Base-by-base conservation (phyloP, 768 basidiomycete species). In the Mycena alexandri region DNA sequence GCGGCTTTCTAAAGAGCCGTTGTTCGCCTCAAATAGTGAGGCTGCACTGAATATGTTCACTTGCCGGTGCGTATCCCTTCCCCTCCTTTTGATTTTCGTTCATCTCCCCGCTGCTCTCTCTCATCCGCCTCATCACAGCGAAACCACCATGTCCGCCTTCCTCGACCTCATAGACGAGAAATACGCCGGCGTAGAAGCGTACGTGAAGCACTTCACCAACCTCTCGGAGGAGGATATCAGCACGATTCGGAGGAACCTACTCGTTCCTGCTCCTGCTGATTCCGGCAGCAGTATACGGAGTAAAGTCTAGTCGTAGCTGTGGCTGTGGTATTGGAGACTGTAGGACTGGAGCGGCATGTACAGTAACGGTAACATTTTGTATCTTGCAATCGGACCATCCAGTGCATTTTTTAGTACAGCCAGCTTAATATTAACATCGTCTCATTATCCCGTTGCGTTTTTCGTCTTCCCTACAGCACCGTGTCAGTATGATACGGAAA, bases 1-100 rank as follows among this genome's bases (percentile, higher is more conserved):
- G 44, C 85, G 93, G 9, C 83, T 94, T 33, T 79, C 83, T 11
- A 89, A 89, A 71, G 90, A 93, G 64, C 91, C 93, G 0, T 66
- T 92, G 14, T 94, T 94, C 74, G 89, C 90, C 1, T 83, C 88
- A 8, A 90, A 93, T 71, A 87, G 84, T 46, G 87, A 91, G 61
- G 91, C 92, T 24, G 92, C 92, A 2, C 80, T 93, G n/a, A 93
- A 92, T 67, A 92, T 94, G 91, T 87, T 94, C 58, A 87, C 90
- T 5, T 93, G 92, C 71, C 86, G 90, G 93, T 92, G 74, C 58
- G 85, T 65, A 52, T n/a, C 52, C 54, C 38, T 24, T 22, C 38
- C 43, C 33, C 25, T 42, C 51, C 58, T 51, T 21, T 67, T 51
- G 56, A n/a, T n/a, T 68, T 29, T 21, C 14, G 38, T 50, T 47